Percentiles rank a stretch among this genome's conserved stretches.
Evolutionary conservation across 1,139 yeast genomes (phyloP).

Genomic region (Suhomyces chickasaworum): DNA sequence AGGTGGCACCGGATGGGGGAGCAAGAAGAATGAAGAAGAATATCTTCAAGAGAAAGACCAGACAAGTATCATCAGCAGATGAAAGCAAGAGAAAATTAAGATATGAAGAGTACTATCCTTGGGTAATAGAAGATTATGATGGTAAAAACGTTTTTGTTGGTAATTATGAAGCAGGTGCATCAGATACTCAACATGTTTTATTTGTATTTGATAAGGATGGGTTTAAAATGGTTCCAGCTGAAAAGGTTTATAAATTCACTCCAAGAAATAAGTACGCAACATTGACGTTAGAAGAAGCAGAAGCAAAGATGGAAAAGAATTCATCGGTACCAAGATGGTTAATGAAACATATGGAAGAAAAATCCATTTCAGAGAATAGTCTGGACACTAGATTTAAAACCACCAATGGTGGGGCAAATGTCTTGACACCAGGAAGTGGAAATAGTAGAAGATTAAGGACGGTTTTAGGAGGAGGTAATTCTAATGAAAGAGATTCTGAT

Average conservation of each 20-base stretch:
- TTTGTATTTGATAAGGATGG: constrained; percentile 86
- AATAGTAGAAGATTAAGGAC: constrained; percentile 52
- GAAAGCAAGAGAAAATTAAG: constrained; percentile 80
- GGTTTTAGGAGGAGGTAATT: constrained; percentile 54
- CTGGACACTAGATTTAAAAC: constrained; percentile 50
- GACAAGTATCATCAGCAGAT: constrained; percentile 78
- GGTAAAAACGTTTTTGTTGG: constrained; percentile 96
- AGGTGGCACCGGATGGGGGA: constrained; percentile 93
- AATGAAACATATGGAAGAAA: constrained; percentile 85
- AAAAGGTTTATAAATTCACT: constrained; percentile 88
- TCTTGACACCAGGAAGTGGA: constrained; percentile 2
- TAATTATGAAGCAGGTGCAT: constrained; percentile 90
- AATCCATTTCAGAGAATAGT: constrained; percentile 46
- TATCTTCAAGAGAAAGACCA: constrained; percentile 74
- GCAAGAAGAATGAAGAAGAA: constrained; percentile 70
- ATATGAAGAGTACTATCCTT: constrained; percentile 94
- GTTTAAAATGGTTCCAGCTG: constrained; percentile 93
- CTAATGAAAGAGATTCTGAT: constrained; percentile 68
- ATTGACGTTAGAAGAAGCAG: constrained; percentile 93
- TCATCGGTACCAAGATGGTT: constrained; percentile 90
- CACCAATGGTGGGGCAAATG: constrained; percentile 16
- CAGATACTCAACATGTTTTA: constrained; percentile 77
- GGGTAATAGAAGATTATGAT: constrained; percentile 97
- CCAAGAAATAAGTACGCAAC: constrained; percentile 94
- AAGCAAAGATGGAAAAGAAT: constrained; percentile 85